Evolutionary conservation across 2,329 filamentous ascomycete species (phyloP), one percentile per base, ranked within the genome.

Genomic region (Scedosporium aurantiacum): DNA sequence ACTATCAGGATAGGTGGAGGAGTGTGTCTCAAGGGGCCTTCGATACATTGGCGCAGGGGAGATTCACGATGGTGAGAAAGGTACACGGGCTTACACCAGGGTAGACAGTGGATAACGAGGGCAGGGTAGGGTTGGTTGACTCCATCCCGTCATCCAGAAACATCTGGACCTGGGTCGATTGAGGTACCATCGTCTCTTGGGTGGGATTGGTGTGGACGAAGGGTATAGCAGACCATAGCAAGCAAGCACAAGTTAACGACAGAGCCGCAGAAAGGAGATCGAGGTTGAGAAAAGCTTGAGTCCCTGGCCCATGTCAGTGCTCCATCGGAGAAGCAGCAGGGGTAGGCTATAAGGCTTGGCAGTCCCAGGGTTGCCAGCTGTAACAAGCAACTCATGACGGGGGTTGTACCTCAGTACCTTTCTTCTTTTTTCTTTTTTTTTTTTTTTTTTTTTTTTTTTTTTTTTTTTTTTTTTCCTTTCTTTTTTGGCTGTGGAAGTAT

Each of bases 211-310:
- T 54, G 50, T 12, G 50, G 43, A 47, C 14, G 18, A 54, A 54
- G 16, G 23, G 50, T 54, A 54, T 27, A 54, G 8, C 21, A 14
- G 18, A 23, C 23, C 23, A 21, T 12, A 37, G 32, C 12, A 37
- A 37, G 10, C 4, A 27, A 23, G 16, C 8, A 28, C 4, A 27
- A 23, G 16, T 3, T 16, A 54, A 25, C 50, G 23, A 54, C 18
- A 27, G 50, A 54, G 50, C 50, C 50, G 50, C 50, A 54, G 43
- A 47, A 21, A 47, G n/a, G 40, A 50, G 23, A 27, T 54, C 50
- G 50, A 54, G 50, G 50, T 28, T 16, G 21, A 54, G 50, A 54
- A 54, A 54, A 54, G 50, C 50, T 54, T 54, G 50, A 54, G 50
- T 54, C 50, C 50, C 50, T 54, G 50, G 50, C 23, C 50, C 50